Percentiles rank a stretch among this genome's conserved stretches.
Evolutionary conservation across 257 asterid genomes (phyloP).

Genomic region (Solanum chilense): DNA sequence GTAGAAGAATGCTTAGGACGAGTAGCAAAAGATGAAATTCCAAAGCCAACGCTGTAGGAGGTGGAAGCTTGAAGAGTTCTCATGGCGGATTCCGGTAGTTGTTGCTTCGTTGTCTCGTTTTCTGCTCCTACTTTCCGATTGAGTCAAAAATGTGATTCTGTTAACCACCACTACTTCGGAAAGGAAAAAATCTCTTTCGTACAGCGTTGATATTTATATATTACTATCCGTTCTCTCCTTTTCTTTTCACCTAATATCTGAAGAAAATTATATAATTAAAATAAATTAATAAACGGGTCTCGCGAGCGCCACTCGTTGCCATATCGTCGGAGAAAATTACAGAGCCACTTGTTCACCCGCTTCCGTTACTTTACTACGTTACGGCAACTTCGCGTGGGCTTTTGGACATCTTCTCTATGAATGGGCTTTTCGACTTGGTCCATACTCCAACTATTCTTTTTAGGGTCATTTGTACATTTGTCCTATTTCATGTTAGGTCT

Average conservation of each 20-base stretch:
- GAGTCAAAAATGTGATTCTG: background rate
- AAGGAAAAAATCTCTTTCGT: background rate
- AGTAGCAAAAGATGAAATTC: slow-evolving; percentile 31
- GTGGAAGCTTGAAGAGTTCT: slow-evolving; percentile 76
- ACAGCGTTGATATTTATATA: background rate
- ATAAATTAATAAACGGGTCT: background rate
- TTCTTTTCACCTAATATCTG: background rate
- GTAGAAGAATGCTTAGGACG: slow-evolving; percentile 33
- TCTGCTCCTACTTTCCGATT: background rate
- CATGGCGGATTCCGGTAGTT: slow-evolving; percentile 34
- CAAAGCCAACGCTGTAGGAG: slow-evolving; percentile 55
- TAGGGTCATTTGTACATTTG: background rate
- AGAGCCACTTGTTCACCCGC: slow-evolving; percentile 13
- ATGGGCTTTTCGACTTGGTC: background rate
- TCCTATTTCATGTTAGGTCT: background rate
- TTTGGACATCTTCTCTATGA: background rate
- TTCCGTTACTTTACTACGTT: background rate
- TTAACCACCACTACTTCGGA: background rate
- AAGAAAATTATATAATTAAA: background rate
- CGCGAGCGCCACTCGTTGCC: slow-evolving; percentile 47
- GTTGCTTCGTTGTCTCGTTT: background rate
- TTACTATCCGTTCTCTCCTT: background rate
- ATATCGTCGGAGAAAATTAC: slow-evolving; percentile 17
- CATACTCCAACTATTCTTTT: background rate
- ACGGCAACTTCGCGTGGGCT: background rate